Percentiles rank a stretch among this genome's conserved stretches.
These are phyloP conservation scores for Sisymbrium irio DNA, from an alignment of 345 rosid species.

Conservation along the genomic window DNA sequence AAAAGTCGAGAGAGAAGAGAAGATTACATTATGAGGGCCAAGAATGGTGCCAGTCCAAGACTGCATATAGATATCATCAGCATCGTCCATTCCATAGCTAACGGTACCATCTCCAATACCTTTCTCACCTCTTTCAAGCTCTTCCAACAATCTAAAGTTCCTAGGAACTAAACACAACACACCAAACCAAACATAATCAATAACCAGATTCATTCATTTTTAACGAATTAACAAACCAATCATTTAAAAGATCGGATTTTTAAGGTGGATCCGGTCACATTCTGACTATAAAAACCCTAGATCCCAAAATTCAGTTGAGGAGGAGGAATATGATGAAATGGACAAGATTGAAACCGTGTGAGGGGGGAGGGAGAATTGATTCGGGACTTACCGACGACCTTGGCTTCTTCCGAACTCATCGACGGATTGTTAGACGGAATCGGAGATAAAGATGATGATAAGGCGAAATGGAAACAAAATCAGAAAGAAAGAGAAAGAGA, in stretches of 20 bases:
- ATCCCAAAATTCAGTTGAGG: conserved; percentile 4
- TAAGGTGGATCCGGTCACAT: conserved; percentile 17
- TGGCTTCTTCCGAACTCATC: conserved; percentile 35
- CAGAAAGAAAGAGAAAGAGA: background rate
- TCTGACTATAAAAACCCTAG: conserved; percentile 7
- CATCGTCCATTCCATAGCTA: conserved; percentile 94
- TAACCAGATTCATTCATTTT: too few relatives aligned
- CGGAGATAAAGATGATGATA: background rate
- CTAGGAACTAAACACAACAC: conserved; percentile 50
- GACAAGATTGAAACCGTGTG: background rate
- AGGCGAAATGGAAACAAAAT: background rate
- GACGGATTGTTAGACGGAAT: background rate
- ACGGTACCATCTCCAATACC: conserved; percentile 90
- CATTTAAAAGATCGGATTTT: conserved; percentile 11
- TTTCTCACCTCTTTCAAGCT: conserved; percentile 90
- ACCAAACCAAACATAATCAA: background rate
- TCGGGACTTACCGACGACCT: conserved; percentile 33
- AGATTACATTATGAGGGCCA: conserved; percentile 75
- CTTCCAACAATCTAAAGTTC: conserved; percentile 87
- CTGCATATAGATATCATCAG: conserved; percentile 87
- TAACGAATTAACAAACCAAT: too few relatives aligned
- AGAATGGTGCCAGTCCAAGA: conserved; percentile 93
- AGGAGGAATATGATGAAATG: background rate
- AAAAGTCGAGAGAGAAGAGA: background rate
- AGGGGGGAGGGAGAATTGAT: background rate